Conservation (phyloP, 345 rosid genomes). For the Moricandia arvensis region DNA sequence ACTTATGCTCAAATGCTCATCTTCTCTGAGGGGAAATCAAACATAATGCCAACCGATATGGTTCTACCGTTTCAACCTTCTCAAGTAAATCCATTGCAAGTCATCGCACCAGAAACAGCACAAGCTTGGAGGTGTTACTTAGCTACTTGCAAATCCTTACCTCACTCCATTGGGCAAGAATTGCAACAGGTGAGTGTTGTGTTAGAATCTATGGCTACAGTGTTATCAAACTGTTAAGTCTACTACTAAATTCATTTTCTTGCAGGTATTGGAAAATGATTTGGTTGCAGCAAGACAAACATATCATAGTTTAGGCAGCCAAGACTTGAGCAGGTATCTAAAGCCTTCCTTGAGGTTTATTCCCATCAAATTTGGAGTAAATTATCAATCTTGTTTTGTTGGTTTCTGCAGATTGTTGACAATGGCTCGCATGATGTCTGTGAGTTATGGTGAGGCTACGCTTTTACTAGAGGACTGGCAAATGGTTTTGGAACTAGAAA, state of each 20-base stretch:
- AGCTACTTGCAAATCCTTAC: constrained; percentile 64
- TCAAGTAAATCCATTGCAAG: constrained; percentile 40
- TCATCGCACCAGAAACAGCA: constrained; percentile 43
- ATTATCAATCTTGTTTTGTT: not conserved
- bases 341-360: not conserved
- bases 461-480: constrained; percentile 80
- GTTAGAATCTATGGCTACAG: not conserved
- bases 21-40: constrained; percentile 83
- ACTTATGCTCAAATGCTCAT: constrained; percentile 78
- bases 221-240: not conserved
- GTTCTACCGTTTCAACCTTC: constrained; percentile 80
- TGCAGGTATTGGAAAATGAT: constrained; percentile 76
- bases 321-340: constrained; percentile 81
- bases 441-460: constrained; percentile 65
- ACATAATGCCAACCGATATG: constrained; percentile 78
- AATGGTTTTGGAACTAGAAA: constrained; percentile 79
- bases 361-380: not conserved
- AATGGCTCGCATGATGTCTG: constrained; percentile 78
- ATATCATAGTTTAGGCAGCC: constrained; percentile 67
- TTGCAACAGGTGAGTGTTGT: constrained; percentile 63
- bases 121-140: constrained; percentile 92
- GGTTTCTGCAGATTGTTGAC: constrained; percentile 61
- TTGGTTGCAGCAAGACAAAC: constrained; percentile 80
- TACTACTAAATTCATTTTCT: not conserved
- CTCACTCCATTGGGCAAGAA: constrained; percentile 68